Conservation (phyloP, 768 basidiomycete genomes). For the Suillus luteus region DNA sequence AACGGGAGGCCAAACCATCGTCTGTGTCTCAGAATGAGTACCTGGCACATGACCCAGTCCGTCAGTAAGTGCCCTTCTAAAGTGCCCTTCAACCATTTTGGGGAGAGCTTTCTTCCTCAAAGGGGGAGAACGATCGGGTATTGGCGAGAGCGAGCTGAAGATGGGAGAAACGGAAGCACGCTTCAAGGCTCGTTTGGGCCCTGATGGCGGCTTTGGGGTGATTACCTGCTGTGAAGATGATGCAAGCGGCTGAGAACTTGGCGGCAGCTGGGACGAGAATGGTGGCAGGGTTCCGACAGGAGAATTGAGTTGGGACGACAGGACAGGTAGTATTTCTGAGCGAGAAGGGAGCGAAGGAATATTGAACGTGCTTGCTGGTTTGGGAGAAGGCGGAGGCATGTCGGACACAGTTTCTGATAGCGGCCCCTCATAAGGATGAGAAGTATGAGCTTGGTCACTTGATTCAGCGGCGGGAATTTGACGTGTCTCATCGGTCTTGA, state of each 20-base stretch:
- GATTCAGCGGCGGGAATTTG: background rate
- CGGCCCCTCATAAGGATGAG: background rate
- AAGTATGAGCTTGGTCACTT: background rate
- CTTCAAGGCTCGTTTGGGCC: background rate
- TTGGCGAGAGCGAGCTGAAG: background rate
- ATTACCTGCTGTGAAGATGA: slow-evolving; percentile 6
- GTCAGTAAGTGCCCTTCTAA: background rate
- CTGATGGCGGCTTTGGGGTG: background rate
- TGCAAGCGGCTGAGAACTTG: background rate
- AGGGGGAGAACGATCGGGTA: background rate
- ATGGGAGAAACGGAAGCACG: background rate
- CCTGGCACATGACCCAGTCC: background rate
- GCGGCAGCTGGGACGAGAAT: background rate
- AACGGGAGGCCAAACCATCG: background rate
- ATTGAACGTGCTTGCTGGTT: background rate
- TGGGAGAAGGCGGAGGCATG: too few relatives aligned
- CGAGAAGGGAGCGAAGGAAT: slow-evolving; percentile 1
- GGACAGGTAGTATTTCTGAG: slow-evolving; percentile 7
- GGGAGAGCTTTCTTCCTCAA: background rate
- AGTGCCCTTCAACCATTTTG: background rate
- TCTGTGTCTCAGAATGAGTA: background rate
- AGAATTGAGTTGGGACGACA: slow-evolving; percentile 6
- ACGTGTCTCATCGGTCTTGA: background rate
- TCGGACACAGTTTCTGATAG: background rate
- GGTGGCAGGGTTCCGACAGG: background rate